Base-by-base conservation (phyloP, 1,139 yeast species). In the Lodderomyces metapsilosis region DNA sequence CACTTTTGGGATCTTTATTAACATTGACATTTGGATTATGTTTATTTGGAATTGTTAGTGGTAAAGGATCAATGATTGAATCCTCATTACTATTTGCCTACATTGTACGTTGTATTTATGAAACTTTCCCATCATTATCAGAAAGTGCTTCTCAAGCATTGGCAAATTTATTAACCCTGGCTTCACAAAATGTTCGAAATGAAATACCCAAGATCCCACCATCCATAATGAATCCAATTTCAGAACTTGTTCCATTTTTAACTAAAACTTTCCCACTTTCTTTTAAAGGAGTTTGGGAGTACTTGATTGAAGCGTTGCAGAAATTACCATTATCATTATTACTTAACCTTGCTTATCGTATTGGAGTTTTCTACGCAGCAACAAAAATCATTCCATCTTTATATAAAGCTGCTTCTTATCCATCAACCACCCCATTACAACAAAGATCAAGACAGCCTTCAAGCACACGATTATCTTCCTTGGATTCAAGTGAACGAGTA, bases 361-460 rank as follows among this genome's bases (percentile, higher is more conserved):
- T 92, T 20, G 76, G 88, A 2, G 96, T 91, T 3, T 88, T 91
- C 54, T 88, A 88, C 57, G 89, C 96, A 2, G 97, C 98, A 4
- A 87, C 97, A 12, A 83, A 95, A 58, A 89, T 92, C 47, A 88
- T 92, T 17, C 98, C 98, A 1, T 82, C 88, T 16, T 66, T 88
- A 46, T 70, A 71, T 52, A 70, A 71, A 48, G 68, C 68, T 12
- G 61, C 64, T 1, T 54, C 64, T 16, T 64, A 66, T 44, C 71
- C 68, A 22, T 52, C 60, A 18, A 45, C 50, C 11, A 56, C 80
- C 5, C 68, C 71, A 8, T 58, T 62, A 3, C 45, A 43, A 27
- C 39, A 46, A 36, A 36, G 50, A 24, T 49, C 53, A 16, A 44
- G 53, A 4, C 47, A 49, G 34, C 18, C 48, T 11, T 50, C 52